Percentiles rank a stretch among this genome's conserved stretches.
These are phyloP conservation scores for Fraxinus angustifolia DNA, from an alignment of 305 asterid genomes.

Conservation along the genomic window DNA sequence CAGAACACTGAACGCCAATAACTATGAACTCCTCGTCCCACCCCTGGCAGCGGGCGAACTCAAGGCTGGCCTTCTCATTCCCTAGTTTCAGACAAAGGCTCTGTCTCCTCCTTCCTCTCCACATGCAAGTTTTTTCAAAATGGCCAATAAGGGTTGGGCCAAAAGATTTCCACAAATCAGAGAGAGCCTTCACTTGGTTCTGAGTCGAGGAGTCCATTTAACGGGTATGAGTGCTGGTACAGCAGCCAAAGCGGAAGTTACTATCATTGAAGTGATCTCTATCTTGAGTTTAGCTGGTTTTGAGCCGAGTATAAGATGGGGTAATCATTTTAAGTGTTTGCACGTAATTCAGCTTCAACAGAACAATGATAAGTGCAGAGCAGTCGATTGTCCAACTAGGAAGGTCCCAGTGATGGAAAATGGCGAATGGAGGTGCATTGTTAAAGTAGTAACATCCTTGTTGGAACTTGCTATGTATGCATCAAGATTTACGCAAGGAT, in stretches of 20 bases:
- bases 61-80: slow-evolving; percentile 29
- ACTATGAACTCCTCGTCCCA: neutral
- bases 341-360: slow-evolving; percentile 22
- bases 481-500: too few relatives aligned
- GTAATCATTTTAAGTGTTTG: slow-evolving; percentile 21
- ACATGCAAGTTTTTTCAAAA: slow-evolving; percentile 23
- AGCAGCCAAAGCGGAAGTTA: slow-evolving; percentile 22
- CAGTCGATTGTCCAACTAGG: slow-evolving; percentile 32
- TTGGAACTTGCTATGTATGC: too few relatives aligned
- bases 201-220: neutral
- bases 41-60: neutral
- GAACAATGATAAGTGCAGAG: slow-evolving; percentile 2
- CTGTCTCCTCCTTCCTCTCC: slow-evolving; percentile 24
- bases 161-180: slow-evolving; percentile 7
- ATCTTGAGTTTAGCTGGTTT: slow-evolving; percentile 41
- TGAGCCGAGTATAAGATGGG: slow-evolving; percentile 28
- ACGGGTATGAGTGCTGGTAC: slow-evolving; percentile 26
- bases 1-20: neutral
- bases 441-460: too few relatives aligned
- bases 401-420: slow-evolving; percentile 35
- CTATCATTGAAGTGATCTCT: slow-evolving; percentile 35
- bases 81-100: slow-evolving; percentile 24
- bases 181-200: neutral
- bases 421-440: slow-evolving; percentile 38
- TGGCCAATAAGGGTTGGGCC: slow-evolving; percentile 7